Evolutionary conservation across 352 stramenopile species (phyloP), one percentile per base, ranked within the genome.

Genomic region (Globisporangium abappressorium): DNA sequence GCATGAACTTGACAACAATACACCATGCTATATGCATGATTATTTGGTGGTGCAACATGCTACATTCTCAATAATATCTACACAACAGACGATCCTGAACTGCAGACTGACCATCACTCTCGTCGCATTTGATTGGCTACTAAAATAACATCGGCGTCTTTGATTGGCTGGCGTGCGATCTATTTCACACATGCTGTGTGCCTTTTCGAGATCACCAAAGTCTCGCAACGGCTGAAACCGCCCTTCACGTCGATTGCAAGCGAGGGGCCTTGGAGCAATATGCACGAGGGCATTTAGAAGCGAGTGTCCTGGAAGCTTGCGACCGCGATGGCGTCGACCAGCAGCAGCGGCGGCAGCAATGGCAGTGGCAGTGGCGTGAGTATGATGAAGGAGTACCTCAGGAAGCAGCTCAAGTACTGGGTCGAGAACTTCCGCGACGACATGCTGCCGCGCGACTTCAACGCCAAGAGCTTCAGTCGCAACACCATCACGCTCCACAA

Each of bases 361-460:
- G 43, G 53, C 38, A 43, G n/a, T 30, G 43, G 53, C 38, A 43
- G n/a, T 49, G 30, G 64, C 24, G 12, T 74, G 47, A 73, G 62
- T 47, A 83, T 83, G 76, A 89, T 91, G 80, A 91, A 91, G 73
- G 83, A 91, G 66, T 88, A 89, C 62, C 67, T 91, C 15, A 80
- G 80, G 56, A 80, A 78, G 54, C 81, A 91, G 67, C 78, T 91
- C 54, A 76, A 71, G 47, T 82, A 89, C 72, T 90, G 82, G 84
- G 65, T 88, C 66, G 80, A 89, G 15, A 78, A 77, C 66, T 89
- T 88, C 65, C 80, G 74, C 38, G 80, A 90, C 59, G 71, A 80
- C 41, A 77, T 85, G 71, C 67, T 90, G 33, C 84, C 82, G 41
- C 79, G 81, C 38, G 80, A 89, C 62, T 90, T 90, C 47, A 55